Evolutionary conservation across 768 basidiomycete genomes (phyloP).

Genomic region (Trametes elegans): DNA sequence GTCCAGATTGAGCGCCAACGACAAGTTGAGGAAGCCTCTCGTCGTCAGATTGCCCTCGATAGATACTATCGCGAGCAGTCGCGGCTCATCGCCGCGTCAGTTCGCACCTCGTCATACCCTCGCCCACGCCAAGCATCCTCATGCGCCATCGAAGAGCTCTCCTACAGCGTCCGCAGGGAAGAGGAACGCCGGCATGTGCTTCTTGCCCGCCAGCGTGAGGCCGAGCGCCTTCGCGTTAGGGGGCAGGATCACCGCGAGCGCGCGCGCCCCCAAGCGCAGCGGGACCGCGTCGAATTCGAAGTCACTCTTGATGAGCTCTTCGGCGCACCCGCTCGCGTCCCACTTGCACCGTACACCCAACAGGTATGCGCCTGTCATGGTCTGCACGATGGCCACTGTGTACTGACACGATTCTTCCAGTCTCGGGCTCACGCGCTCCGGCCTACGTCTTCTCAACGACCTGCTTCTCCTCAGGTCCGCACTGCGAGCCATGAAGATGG

Average conservation of each 20-base stretch:
- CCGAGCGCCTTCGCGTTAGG: neutral
- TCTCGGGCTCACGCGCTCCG: too few species aligned
- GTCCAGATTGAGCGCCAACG: neutral
- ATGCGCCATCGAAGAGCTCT: neutral
- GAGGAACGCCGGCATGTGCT: conserved; percentile 10
- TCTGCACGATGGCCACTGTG: neutral
- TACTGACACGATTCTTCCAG: neutral
- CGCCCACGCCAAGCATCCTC: neutral
- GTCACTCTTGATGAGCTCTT: neutral
- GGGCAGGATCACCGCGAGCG: neutral
- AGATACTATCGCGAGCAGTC: conserved; percentile 14
- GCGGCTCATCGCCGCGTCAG: neutral
- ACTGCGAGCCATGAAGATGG: neutral
- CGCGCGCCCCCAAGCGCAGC: neutral
- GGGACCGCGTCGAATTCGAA: neutral
- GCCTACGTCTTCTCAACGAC: neutral
- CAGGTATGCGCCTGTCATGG: neutral
- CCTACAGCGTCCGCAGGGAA: neutral
- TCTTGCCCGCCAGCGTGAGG: conserved; percentile 13
- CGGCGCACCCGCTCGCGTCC: neutral
- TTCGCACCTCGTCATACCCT: neutral
- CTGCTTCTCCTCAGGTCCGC: neutral
- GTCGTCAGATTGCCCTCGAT: conserved; percentile 11
- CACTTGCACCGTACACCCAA: too few species aligned
- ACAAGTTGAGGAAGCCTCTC: conserved; percentile 3